Percentiles rank a stretch among this genome's conserved stretches.
Evolutionary conservation across 192 early-diverging fungal species (phyloP).

Genomic region (Gamsiella multidivaricata): DNA sequence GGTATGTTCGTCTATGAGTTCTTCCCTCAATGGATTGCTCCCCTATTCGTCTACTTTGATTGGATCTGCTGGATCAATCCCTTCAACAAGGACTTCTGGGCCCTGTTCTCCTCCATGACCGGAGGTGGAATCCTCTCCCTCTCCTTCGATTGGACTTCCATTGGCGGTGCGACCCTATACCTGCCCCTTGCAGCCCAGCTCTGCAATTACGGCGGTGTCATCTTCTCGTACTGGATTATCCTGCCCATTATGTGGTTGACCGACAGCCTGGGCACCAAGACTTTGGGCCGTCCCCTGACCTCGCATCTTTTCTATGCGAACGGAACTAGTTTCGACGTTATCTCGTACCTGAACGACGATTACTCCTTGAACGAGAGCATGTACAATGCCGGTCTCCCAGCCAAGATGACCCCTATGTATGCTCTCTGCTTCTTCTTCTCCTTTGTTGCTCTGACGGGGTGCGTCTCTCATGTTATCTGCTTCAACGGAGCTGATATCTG

Average conservation of each 20-base stretch:
- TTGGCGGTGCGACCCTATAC: constrained; percentile 31
- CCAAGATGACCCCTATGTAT: constrained; percentile 60
- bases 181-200: constrained; percentile 62
- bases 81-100: constrained; percentile 32
- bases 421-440: constrained; percentile 48
- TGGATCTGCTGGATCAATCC: constrained; percentile 47
- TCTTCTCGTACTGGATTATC: constrained; percentile 75
- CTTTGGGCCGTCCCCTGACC: constrained; percentile 13
- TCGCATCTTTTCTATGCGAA: constrained; percentile 20
- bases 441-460: constrained; percentile 60
- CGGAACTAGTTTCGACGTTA: constrained; percentile 18
- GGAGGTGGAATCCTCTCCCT: constrained; percentile 77
- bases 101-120: constrained; percentile 31
- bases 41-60: constrained; percentile 33
- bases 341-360: constrained; percentile 2
- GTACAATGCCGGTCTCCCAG: constrained; percentile 59
- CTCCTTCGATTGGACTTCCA: constrained; percentile 74
- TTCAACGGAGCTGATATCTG: constrained; percentile 72
- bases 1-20: constrained; percentile 61
- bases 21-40: constrained; percentile 45
- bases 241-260: constrained; percentile 71
- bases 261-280: constrained; percentile 45
- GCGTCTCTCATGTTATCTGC: constrained; percentile 67
- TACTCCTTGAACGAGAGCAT: constrained; percentile 49
- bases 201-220: constrained; percentile 68